Evolutionary conservation across 768 basidiomycete species (phyloP), one percentile per base, ranked within the genome.

Genomic region (Mycena amicta): DNA sequence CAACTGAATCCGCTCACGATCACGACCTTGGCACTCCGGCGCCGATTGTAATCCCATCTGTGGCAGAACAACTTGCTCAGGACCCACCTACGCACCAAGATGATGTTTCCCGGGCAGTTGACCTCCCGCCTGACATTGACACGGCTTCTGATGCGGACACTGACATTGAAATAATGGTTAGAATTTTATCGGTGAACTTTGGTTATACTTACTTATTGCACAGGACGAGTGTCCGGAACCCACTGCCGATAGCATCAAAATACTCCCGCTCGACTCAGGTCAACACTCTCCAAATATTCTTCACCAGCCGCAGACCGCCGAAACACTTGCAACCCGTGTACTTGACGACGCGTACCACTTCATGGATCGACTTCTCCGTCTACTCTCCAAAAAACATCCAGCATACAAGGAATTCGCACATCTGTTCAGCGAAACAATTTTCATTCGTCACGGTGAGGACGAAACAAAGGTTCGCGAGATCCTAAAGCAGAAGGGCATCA

Each of bases 1-100:
- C 54, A 23, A 54, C 55, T 22, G 40, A 23, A 40, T 50, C 56
- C 2, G 29, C 20, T 1, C 12, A 50, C 23, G 57, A 59, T 31
- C 18, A 52, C 2, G 26, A 29, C 33, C 54, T 62, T 23, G 61
- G 57, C 5, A 49, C 22, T 39, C 61, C 61, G 16, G 50, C 55
- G 1, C 40, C 53, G 15, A 29, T 62, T 13, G 5, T 29, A 22
- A 54, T 62, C 25, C 51, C 53, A 29, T 56, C 60, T 3, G 40
- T 49, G 20, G 25, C 45, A 16, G 39, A 28, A 25, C 30, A 31
- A 43, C 20, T 55, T 4, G 16, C 26, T 26, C 53, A 41, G 33
- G 54, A 49, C 27, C 45, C 28, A 37, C 33, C 33, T 8, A 37
- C 33, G 8, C 8, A 37, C 18, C 33, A 8, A 8, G 33, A 37